phyloP scores from a whole-genome alignment of 768 basidiomycete species.

The Aureoboletus auriporus region DNA sequence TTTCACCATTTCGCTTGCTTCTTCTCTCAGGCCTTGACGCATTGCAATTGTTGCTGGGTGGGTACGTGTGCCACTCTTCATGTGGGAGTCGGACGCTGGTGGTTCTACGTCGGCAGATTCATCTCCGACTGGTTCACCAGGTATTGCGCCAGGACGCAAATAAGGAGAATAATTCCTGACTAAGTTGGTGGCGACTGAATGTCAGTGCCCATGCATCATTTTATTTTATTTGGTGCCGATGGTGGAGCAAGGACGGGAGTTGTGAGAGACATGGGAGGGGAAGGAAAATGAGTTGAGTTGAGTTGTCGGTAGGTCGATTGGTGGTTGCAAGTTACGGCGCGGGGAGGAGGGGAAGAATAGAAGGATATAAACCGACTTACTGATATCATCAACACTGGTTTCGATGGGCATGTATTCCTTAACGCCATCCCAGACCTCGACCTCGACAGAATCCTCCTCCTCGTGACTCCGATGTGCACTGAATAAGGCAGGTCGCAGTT shows the following conservation, averaged over 20 bases:
- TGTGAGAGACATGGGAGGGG: slow-evolving; percentile 11
- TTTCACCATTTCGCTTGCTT: slow-evolving; percentile 76
- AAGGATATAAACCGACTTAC: slow-evolving; percentile 51
- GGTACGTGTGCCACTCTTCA: slow-evolving; percentile 34
- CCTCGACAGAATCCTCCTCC: slow-evolving; percentile 39
- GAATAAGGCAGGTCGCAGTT: slow-evolving; percentile 67
- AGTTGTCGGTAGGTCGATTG: slow-evolving; percentile 20
- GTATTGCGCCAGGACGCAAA: slow-evolving; percentile 39
- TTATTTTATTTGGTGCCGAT: slow-evolving; percentile 20
- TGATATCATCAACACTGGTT: slow-evolving; percentile 73
- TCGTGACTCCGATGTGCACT: slow-evolving; percentile 3
- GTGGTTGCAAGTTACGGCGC: slow-evolving; percentile 21
- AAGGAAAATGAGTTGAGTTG: slow-evolving; percentile 27
- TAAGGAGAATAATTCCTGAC: slow-evolving; percentile 91
- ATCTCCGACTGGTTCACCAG: slow-evolving; percentile 6
- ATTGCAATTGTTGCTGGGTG: slow-evolving; percentile 73
- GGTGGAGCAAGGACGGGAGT: slow-evolving; percentile 32
- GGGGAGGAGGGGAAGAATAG: slow-evolving; percentile 16
- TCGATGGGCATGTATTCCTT: slow-evolving; percentile 67
- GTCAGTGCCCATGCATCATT: slow-evolving; percentile 56
- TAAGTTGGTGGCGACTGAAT: slow-evolving; percentile 80
- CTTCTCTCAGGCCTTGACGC: slow-evolving; percentile 53
- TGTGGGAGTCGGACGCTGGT: slow-evolving; percentile 39
- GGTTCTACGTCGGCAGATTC: slow-evolving; percentile 4
- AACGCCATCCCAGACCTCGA: slow-evolving; percentile 75